phyloP scores from a whole-genome alignment of 1,284 basidiomycete species.

The Sphagnurus paluster region DNA sequence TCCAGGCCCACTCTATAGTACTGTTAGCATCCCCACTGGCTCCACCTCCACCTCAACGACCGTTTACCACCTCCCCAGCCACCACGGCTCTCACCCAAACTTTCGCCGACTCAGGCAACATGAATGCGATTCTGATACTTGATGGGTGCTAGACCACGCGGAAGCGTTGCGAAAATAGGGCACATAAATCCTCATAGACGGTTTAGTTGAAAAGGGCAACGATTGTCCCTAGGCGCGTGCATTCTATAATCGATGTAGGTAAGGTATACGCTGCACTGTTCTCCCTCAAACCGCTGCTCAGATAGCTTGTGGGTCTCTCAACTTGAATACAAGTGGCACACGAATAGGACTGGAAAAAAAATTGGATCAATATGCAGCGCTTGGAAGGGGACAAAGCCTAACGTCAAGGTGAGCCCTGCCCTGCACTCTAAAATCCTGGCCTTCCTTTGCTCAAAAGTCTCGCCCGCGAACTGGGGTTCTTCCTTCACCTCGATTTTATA shows the following conservation, averaged over 20 bases:
- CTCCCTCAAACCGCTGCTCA: not conserved
- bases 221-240: slow-evolving; percentile 68
- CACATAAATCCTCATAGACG: slow-evolving; percentile 84
- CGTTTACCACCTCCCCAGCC: slow-evolving; percentile 36
- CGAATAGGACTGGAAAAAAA: slow-evolving; percentile 19
- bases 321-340: slow-evolving; percentile 26
- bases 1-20: slow-evolving; percentile 59
- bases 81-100: no score
- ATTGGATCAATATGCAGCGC: slow-evolving; percentile 3
- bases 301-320: slow-evolving; percentile 12
- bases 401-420: slow-evolving; percentile 42
- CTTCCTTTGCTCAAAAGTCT: slow-evolving; percentile 46
- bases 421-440: slow-evolving; percentile 37
- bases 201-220: no score
- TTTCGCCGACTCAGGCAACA: no score
- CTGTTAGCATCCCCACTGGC: slow-evolving; percentile 22
- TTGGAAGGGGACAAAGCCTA: slow-evolving; percentile 17
- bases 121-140: no score
- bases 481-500: slow-evolving; percentile 53
- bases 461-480: slow-evolving; percentile 46
- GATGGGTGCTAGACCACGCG: slow-evolving; percentile 77
- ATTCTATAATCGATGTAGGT: not conserved
- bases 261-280: not conserved
- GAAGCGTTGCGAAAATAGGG: slow-evolving; percentile 76
- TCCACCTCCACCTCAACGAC: no score